Conservation (phyloP, 768 basidiomycete genomes). For the Tricholoma saponaceum region DNA sequence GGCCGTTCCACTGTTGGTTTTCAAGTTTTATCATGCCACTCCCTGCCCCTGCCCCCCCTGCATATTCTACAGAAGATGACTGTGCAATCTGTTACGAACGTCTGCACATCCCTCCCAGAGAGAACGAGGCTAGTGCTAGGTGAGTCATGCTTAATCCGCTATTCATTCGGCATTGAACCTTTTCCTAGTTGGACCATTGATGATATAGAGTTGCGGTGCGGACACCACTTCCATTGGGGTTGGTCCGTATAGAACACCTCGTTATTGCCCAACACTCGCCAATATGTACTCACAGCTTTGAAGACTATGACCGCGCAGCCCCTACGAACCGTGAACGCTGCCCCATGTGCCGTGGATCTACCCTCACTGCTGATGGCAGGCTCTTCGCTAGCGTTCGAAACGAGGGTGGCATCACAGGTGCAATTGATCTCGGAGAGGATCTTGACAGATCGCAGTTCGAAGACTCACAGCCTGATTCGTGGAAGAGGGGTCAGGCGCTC, state of each 20-base stretch:
- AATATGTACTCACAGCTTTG: slow-evolving; percentile 1
- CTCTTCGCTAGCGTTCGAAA: slow-evolving; percentile 7
- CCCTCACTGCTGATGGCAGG: slow-evolving; percentile 1
- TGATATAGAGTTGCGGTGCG: background rate
- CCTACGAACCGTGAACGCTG: slow-evolving; percentile 6
- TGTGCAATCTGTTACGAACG: background rate
- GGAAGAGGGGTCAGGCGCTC: slow-evolving; percentile 7
- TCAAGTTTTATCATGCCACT: background rate
- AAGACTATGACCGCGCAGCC: slow-evolving; percentile 8
- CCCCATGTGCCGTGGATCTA: slow-evolving; percentile 7
- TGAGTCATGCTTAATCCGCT: background rate
- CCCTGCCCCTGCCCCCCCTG: background rate
- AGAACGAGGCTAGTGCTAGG: background rate
- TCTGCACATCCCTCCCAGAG: background rate
- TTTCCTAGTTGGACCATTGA: background rate
- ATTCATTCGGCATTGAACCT: background rate
- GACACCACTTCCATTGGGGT: background rate
- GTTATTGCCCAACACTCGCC: background rate
- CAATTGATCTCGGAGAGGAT: slow-evolving; percentile 7
- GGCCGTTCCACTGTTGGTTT: too few species aligned
- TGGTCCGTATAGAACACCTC: background rate
- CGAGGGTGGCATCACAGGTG: slow-evolving; percentile 9
- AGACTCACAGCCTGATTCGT: slow-evolving; percentile 9
- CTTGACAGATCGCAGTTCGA: slow-evolving; percentile 10
- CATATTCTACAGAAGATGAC: background rate